These are phyloP conservation scores for Giardia muris DNA, from an alignment of 208 protist genomes.

Conservation along the genomic window DNA sequence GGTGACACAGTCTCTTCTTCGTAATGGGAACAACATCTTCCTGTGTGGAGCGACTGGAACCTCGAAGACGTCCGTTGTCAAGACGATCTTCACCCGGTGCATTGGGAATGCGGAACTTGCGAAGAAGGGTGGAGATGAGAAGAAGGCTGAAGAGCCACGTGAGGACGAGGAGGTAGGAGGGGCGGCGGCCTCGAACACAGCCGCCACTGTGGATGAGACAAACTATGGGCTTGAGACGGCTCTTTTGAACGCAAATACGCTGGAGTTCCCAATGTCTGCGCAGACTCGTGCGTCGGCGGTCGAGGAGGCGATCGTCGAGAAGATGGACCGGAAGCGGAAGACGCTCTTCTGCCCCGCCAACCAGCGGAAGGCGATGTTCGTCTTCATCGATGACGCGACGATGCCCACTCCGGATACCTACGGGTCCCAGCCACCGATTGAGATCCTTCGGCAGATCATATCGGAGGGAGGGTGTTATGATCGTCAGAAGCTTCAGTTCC, in stretches of 20 bases:
- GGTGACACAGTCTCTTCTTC: neutral
- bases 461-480: conserved; percentile 63
- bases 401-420: conserved; percentile 83
- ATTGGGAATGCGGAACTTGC: neutral
- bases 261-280: conserved; percentile 22
- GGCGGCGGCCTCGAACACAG: too few relatives aligned
- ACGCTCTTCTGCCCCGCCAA: conserved; percentile 54
- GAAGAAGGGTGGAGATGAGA: neutral
- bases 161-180: neutral
- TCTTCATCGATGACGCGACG: conserved; percentile 90
- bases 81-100: neutral
- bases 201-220: neutral
- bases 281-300: neutral
- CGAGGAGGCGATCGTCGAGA: conserved; percentile 5
- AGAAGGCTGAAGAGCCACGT: neutral
- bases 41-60: conserved; percentile 15
- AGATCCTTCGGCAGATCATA: conserved; percentile 84
- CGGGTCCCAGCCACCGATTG: conserved; percentile 81
- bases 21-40: neutral
- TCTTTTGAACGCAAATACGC: neutral
- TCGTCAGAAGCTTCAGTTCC: neutral
- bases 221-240: neutral
- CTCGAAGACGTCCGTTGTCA: conserved; percentile 24
- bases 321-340: conserved; percentile 45
- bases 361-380: conserved; percentile 65